Evolutionary conservation across 2,329 filamentous ascomycete species (phyloP).

Genomic region (Nigrospora sphaerica): DNA sequence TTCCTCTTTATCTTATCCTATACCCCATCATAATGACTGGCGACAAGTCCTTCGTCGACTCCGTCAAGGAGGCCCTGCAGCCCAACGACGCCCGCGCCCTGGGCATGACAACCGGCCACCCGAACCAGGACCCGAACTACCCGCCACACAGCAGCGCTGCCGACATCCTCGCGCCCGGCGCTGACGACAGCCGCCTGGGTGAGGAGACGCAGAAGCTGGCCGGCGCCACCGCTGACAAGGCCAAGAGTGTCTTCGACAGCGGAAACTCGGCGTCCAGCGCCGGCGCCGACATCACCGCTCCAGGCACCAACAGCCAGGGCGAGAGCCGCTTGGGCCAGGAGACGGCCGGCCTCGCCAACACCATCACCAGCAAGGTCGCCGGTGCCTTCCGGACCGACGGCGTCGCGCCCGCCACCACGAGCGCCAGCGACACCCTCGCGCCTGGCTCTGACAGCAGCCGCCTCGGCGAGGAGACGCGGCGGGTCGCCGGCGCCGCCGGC

Average conservation of each 20-base stretch:
- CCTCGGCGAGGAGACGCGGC: neutral
- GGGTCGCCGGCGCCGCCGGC: neutral
- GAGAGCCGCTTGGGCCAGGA: neutral
- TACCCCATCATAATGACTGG: neutral
- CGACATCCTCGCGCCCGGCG: neutral
- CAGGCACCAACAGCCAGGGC: neutral
- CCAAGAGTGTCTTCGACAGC: neutral
- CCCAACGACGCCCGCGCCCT: conserved; percentile 1
- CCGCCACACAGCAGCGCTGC: neutral
- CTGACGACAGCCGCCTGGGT: neutral
- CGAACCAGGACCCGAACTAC: neutral
- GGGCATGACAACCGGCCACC: neutral
- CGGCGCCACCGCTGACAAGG: neutral
- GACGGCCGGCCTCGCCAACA: neutral
- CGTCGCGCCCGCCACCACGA: neutral
- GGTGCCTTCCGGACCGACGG: neutral
- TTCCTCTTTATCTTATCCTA: too few relatives aligned
- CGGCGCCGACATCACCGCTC: neutral
- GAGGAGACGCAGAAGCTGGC: neutral
- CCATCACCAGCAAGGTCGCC: neutral
- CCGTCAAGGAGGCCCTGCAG: neutral
- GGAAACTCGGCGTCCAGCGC: neutral
- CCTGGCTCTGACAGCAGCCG: neutral
- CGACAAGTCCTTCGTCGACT: neutral
- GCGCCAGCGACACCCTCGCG: neutral